Conservation (phyloP, 306 rosid species). For the Cucurbita moschata region DNA sequence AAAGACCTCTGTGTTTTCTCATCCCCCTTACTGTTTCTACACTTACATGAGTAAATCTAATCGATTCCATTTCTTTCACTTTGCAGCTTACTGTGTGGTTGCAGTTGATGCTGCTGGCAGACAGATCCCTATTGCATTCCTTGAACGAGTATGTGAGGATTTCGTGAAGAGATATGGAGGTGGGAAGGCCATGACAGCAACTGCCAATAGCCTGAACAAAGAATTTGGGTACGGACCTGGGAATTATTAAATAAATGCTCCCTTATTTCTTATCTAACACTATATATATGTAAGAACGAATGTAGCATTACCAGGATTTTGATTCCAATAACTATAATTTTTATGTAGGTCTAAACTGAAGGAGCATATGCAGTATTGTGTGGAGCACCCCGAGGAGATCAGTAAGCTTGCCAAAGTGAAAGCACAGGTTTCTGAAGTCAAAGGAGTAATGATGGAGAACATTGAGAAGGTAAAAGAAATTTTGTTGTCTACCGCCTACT, state of each 20-base stretch:
- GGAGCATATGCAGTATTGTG: conserved; percentile 88
- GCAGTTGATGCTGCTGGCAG: conserved; percentile 74
- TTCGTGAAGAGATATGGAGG: conserved; percentile 68
- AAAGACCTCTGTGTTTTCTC: neutral
- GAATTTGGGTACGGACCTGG: conserved; percentile 52
- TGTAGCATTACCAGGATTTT: neutral
- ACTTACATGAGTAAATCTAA: neutral
- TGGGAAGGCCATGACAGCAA: conserved; percentile 71
- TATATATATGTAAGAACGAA: neutral
- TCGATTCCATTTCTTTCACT: conserved; percentile 5
- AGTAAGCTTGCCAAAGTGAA: conserved; percentile 77
- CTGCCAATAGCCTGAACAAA: conserved; percentile 61
- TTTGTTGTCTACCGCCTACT: neutral
- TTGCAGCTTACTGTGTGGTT: conserved; percentile 76
- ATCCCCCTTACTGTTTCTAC: neutral
- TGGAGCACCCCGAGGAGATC: conserved; percentile 86
- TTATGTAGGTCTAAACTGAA: conserved; percentile 53
- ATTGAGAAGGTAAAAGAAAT: conserved; percentile 58
- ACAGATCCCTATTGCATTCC: conserved; percentile 77
- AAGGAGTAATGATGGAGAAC: conserved; percentile 94
- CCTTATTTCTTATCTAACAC: neutral
- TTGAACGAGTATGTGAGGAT: conserved; percentile 76
- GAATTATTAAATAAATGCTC: neutral
- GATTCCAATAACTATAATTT: conserved; percentile 2
- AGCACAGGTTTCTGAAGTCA: conserved; percentile 89